Conservation (phyloP, 306 rosid genomes). For the Trichosanthes truncata region DNA sequence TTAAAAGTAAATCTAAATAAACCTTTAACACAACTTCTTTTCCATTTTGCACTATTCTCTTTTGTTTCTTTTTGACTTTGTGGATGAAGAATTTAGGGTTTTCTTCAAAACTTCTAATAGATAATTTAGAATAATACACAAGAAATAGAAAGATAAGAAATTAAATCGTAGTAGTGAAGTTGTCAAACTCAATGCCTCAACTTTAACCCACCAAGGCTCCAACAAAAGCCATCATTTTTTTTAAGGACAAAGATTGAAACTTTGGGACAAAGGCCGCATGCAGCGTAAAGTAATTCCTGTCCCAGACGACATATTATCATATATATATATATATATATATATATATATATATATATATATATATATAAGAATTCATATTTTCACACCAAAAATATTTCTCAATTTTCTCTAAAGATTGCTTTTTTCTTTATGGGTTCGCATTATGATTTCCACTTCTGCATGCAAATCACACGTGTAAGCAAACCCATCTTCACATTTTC, state of each 20-base stretch:
- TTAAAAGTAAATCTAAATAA: no score
- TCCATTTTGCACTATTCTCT: no score
- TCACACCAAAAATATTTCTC: not conserved
- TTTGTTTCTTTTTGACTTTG: no score
- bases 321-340: not conserved
- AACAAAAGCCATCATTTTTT: not conserved
- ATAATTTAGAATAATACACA: not conserved
- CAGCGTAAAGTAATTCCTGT: not conserved
- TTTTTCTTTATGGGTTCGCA: not conserved
- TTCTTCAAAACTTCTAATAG: not conserved
- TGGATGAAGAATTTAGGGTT: no score
- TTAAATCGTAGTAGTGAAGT: not conserved
- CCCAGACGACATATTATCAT: not conserved
- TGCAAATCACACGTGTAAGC: constrained; percentile 2
- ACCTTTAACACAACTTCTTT: no score
- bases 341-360: not conserved
- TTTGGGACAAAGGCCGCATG: not conserved
- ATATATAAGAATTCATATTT: not conserved
- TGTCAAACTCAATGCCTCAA: not conserved
- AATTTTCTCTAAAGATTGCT: not conserved
- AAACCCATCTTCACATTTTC: not conserved
- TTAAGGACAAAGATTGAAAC: not conserved
- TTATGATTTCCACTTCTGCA: not conserved
- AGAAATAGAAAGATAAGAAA: not conserved
- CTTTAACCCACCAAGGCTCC: not conserved